phyloP scores from a whole-genome alignment of 139 green algal species.

The Ettlia oleoabundans region DNA sequence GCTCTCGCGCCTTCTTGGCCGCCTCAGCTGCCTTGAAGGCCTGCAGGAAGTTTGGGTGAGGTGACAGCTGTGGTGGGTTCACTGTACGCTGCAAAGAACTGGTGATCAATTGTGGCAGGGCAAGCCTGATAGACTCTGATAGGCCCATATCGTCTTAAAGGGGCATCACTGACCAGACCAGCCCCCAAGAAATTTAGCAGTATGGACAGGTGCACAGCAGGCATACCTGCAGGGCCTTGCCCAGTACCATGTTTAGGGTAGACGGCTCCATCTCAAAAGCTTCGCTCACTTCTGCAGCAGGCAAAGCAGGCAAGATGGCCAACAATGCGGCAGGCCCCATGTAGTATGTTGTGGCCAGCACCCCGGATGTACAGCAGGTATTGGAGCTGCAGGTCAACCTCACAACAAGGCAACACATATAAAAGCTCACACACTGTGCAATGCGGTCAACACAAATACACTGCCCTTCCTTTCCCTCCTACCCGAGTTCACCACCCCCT shows the following conservation, averaged over 20 bases:
- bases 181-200: too few relatives aligned
- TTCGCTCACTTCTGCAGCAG: conserved; percentile 45
- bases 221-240: conserved; percentile 65
- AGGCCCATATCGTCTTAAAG: too few relatives aligned
- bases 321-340: background rate
- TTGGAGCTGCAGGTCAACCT: too few relatives aligned
- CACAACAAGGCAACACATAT: background rate
- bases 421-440: background rate
- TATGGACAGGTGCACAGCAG: background rate
- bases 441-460: too few relatives aligned
- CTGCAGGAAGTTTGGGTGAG: conserved; percentile 9
- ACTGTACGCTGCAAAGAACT: too few relatives aligned
- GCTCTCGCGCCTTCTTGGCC: conserved; percentile 91
- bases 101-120: too few relatives aligned
- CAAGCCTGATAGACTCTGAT: too few relatives aligned
- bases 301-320: background rate
- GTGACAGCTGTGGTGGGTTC: background rate
- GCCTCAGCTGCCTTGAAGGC: conserved; percentile 86
- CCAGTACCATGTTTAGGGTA: conserved; percentile 59
- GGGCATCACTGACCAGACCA: too few relatives aligned
- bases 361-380: too few relatives aligned
- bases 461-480: too few relatives aligned
- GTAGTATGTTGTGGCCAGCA: too few relatives aligned
- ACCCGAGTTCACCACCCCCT: conserved; percentile 59
- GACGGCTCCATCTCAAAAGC: conserved; percentile 64